Evolutionary conservation across 2,329 filamentous ascomycete species (phyloP), one percentile per base, ranked within the genome.

Genomic region (Fusarium pseudograminearum): DNA sequence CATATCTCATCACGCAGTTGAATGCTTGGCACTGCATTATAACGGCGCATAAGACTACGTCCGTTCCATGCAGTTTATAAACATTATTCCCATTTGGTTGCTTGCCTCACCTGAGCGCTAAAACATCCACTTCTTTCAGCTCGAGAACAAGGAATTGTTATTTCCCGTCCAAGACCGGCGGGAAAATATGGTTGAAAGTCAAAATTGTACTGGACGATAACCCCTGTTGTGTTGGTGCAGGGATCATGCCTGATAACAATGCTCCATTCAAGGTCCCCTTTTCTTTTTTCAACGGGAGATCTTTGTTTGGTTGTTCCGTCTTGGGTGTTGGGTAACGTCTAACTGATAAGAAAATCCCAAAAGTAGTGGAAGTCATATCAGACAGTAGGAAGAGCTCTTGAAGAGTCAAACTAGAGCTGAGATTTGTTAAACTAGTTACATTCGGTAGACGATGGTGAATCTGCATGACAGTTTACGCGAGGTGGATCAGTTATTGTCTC

Each of bases 161-260:
- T 52, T 52, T 52, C 48, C 44, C 44, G 44, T 46, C 28, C 28
- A 46, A 31, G 44, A 22, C 44, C 48, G 48, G 22, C 48, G 48
- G 48, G 24, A 41, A 52, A 52, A 52, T 41, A 7, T 36, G 22
- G 8, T 38, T 40, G 9, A 40, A 26, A 30, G 26, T 6, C 33
- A 41, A 34, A 52, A 40, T 52, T 24, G 14, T 28, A 41, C 33
- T 24, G 48, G 48, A 30, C 34, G 24, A 52, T 16, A 9, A 5
- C 15, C 48, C 48, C 14, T 26, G 48, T 6, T 52, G 15, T 11
- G 8, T 16, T 26, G 20, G 7, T 11, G 18, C 48, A 52, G 14
- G 48, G n/a, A 11, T 41, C 1, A 3, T 3, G 47, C 15, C 18
- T 3, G 4, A 16, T 51, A 34, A 16, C 47, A 18, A 11, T 34